Evolutionary conservation across 768 basidiomycete genomes (phyloP).

Genomic region (Infundibulicybe gibba): DNA sequence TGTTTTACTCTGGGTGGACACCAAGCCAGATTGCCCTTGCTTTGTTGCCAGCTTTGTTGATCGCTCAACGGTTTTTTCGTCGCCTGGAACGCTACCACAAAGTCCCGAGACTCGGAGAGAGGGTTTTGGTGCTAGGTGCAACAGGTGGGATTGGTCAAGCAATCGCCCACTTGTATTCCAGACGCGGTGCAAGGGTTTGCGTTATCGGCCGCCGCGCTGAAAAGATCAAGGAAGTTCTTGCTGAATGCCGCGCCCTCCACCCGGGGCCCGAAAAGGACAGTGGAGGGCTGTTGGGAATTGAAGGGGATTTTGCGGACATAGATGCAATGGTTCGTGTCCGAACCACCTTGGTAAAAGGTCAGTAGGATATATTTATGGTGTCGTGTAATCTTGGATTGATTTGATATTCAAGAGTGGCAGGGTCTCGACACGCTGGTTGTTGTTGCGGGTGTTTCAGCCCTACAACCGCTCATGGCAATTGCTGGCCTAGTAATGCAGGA

Average conservation of each 20-base stretch:
- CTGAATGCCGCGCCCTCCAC: constrained; percentile 47
- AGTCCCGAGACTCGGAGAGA: constrained; percentile 48
- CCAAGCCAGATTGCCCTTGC: not conserved
- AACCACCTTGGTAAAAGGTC: constrained; percentile 50
- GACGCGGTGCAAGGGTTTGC: constrained; percentile 72
- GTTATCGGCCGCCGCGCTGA: constrained; percentile 64
- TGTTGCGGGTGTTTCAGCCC: constrained; percentile 79
- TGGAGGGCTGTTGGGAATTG: constrained; percentile 40
- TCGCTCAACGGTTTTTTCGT: not conserved
- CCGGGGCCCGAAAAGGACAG: constrained; percentile 10
- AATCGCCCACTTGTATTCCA: constrained; percentile 67
- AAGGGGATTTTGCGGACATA: constrained; percentile 61
- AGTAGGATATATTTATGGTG: constrained; percentile 14
- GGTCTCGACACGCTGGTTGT: constrained; percentile 84
- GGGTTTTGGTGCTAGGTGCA: constrained; percentile 80
- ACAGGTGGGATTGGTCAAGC: constrained; percentile 79
- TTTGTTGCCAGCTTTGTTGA: not conserved
- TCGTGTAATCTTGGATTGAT: not conserved
- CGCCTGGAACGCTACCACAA: not conserved
- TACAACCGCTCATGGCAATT: constrained; percentile 70
- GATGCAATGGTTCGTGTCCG: constrained; percentile 67
- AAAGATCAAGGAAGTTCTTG: constrained; percentile 53
- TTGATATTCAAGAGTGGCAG: constrained; percentile 57
- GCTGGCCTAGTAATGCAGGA: constrained; percentile 48
- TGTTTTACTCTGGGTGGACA: not conserved